Evolutionary conservation across 179 eudicot species (phyloP), one percentile per base, ranked within the genome.

Genomic region (Beta macrorhiza): DNA sequence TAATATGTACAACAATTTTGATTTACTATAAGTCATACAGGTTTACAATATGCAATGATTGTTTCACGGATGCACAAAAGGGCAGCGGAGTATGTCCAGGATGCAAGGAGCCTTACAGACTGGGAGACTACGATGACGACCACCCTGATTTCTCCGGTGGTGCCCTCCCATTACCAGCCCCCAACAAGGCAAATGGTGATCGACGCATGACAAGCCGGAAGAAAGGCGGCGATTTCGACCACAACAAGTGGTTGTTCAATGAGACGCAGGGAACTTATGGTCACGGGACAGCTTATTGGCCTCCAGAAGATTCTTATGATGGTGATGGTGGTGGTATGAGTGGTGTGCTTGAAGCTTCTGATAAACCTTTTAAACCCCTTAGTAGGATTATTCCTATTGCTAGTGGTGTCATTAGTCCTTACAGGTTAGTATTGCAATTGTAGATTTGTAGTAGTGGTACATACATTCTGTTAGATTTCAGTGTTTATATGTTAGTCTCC

Each of bases 211-310:
- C 84, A 86, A 92, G 90, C 78, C 86, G 93, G 77, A 90, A 90
- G 78, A 90, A 88, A 81, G 84, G 81, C 32, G 91, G 92, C 7
- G 97, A 93, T 22, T 93, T 93, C 32, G 97, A 93, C 78, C 96
- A 93, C 45, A 93, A 91, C 75, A 93, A 93, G 82, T 93, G 97
- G 97, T 73, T 93, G 81, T 93, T 93, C 49, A 82, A 82, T 76
- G 97, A 93, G 85, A 90, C 96, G 0, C 88, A 91, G 56, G 97
- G 97, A n/a, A 93, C 97, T 13, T 93, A 93, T 47, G 97, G 97
- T 7, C 91, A 89, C 74, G 97, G 97, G 7, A 93, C 92, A 62
- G 97, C 97, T 37, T 93, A 93, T 76, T 93, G 97, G 97, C 95
- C 97, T 42, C 91, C 77, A 0, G 94, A 92, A 16, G 93, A 92